Evolutionary conservation across 139 green algal genomes (phyloP).

Genomic region (Closterium sp.): DNA sequence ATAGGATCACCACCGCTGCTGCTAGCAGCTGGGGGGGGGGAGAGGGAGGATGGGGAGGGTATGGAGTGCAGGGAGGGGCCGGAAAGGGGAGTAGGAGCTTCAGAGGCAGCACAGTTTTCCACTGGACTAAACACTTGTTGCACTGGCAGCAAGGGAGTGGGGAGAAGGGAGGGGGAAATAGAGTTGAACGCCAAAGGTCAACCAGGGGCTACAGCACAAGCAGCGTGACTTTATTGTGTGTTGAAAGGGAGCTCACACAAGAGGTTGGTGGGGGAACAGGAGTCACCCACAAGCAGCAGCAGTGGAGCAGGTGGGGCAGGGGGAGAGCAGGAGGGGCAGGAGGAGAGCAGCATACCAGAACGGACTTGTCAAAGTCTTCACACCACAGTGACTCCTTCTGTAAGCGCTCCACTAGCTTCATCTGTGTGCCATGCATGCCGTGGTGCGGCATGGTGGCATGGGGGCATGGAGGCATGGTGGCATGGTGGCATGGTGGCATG

Average conservation of each 20-base stretch:
- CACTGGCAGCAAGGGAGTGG: too few species aligned
- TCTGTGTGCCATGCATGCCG: not conserved
- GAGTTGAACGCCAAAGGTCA: too few species aligned
- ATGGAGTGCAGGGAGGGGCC: not conserved
- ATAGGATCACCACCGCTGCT: not conserved
- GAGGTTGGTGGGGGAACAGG: not conserved
- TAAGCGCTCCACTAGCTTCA: not conserved
- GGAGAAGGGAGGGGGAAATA: too few species aligned
- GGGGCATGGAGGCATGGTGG: too few species aligned
- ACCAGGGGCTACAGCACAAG: not conserved
- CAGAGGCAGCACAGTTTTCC: too few species aligned
- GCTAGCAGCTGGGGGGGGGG: not conserved
- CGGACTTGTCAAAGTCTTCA: conserved; percentile 2
- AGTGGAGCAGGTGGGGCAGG: not conserved
- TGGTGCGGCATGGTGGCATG: not conserved
- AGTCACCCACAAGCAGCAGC: not conserved
- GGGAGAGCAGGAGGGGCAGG: too few species aligned
- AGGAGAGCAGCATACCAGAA: not conserved
- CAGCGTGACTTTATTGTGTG: not conserved
- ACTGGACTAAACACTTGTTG: too few species aligned
- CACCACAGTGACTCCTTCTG: conserved; percentile 6
- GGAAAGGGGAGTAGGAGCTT: not conserved
- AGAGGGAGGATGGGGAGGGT: not conserved
- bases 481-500: too few species aligned
- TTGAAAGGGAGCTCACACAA: not conserved